Evolutionary conservation across 2,329 filamentous ascomycete genomes (phyloP).

Genomic region (Mycocentrospora acerina): DNA sequence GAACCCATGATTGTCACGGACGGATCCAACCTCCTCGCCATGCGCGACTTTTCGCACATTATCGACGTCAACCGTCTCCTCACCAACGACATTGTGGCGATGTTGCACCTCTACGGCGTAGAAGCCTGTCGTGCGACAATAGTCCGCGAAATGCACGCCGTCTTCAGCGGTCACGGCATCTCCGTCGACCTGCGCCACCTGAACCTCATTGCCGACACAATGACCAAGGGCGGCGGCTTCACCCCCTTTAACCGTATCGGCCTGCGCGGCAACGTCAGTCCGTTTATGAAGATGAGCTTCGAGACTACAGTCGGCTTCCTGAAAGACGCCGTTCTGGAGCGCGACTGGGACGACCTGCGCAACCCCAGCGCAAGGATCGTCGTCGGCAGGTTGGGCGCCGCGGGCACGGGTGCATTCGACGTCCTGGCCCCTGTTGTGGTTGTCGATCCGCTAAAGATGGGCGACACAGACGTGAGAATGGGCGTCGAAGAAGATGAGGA

Average conservation of each 20-base stretch:
- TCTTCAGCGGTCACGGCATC: slow-evolving; percentile 92
- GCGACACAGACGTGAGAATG: slow-evolving; percentile 8
- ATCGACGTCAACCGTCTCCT: slow-evolving; percentile 84
- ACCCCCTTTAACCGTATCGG: slow-evolving; percentile 91
- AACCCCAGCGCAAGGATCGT: slow-evolving; percentile 88
- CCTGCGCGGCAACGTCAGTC: slow-evolving; percentile 78
- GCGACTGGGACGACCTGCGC: slow-evolving; percentile 84
- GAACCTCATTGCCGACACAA: slow-evolving; percentile 93
- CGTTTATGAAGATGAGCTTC: slow-evolving; percentile 99
- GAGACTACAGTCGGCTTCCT: slow-evolving; percentile 95
- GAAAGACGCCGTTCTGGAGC: slow-evolving; percentile 85
- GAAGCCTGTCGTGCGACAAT: slow-evolving; percentile 89
- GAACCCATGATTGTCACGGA: slow-evolving; percentile 67
- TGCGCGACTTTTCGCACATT: slow-evolving; percentile 83
- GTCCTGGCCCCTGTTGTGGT: slow-evolving; percentile 57
- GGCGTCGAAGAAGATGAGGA: slow-evolving; percentile 15
- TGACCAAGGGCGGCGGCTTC: slow-evolving; percentile 92
- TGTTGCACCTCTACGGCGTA: slow-evolving; percentile 85
- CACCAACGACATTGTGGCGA: slow-evolving; percentile 89
- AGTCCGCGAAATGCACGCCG: slow-evolving; percentile 77
- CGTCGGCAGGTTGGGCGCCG: slow-evolving; percentile 75
- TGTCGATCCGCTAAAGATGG: slow-evolving; percentile 29
- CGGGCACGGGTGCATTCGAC: slow-evolving; percentile 92
- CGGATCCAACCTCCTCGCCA: slow-evolving; percentile 85
- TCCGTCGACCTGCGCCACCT: slow-evolving; percentile 87